Base-by-base conservation (phyloP, 306 rosid genomes). In the Cucumis cinereus region DNA sequence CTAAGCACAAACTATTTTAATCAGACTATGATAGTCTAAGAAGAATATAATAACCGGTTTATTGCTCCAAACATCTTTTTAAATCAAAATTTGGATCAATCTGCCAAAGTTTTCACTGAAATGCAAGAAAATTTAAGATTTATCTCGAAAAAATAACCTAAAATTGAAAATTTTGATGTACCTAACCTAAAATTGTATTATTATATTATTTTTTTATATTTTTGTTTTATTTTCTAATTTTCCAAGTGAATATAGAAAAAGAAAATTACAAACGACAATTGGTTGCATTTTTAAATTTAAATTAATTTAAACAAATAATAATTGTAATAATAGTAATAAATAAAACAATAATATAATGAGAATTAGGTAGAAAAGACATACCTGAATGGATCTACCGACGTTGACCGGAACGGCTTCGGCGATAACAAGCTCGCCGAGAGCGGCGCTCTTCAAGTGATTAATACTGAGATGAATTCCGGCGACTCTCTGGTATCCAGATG, bases 391-490 rank as follows among this genome's bases (percentile, higher is more conserved):
- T 81, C 73, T 90, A 72, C 99, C 99, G 13, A 85, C 68, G 40
- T 13, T 80, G 38, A 92, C 66, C 50, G 99, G 99, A 15, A 79
- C 45, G 26, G 97, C 99, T 83, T 90, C 92, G 0, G 89, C 99
- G 3, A 81, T 8, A 55, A 94, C 77, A 57, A 85, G 78, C 45
- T 94, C 99, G 59, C 97, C 96, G 5, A 91, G 61, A 19, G 78
- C 74, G 1, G 99, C 99, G 4, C 82, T 70, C 81, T 87, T 87
- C 89, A 94, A 72, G 82, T 94, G 99, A 83, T 82, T 87, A 72
- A 92, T 90, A 85, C 90, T 90, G 40, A 94, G 97, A 56, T 94
- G 90, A 81, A 94, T 83, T 69, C 99, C 99, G 3, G 99, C 99
- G 15, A 94, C 93, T 76, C 99, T 85, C 63, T 82, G 76, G 47